A percentile compares a stretch with the other conserved stretches of the same genome.
Evolutionary conservation across 306 rosid genomes (phyloP).

Genomic region (Ammopiptanthus mongolicus): DNA sequence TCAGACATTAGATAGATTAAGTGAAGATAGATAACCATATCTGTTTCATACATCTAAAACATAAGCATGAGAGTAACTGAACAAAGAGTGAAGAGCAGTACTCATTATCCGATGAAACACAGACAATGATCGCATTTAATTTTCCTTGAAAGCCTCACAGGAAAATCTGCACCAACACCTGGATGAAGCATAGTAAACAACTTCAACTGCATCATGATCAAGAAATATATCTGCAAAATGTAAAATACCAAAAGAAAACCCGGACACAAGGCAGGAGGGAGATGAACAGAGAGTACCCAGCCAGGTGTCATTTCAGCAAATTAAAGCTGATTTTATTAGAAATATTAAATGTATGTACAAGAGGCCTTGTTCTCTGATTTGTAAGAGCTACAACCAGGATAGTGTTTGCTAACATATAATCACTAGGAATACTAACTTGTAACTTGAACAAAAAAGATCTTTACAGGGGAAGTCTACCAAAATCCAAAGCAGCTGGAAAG

Average conservation of each 20-base stretch:
- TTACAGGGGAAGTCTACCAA: constrained; percentile 66
- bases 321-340: constrained; percentile 60
- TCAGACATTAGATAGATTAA: constrained; percentile 5
- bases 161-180: neutral
- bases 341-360: constrained; percentile 81
- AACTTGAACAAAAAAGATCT: constrained; percentile 74
- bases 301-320: constrained; percentile 23
- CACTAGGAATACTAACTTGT: constrained; percentile 60
- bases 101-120: neutral
- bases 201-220: constrained; percentile 21
- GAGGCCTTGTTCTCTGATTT: constrained; percentile 61
- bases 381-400: constrained; percentile 67
- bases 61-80: constrained; percentile 1
- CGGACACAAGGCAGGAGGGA: neutral
- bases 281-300: neutral
- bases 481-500: constrained; percentile 58
- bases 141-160: neutral
- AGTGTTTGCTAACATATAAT: constrained; percentile 63
- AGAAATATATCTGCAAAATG: constrained; percentile 20
- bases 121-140: neutral
- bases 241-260: constrained; percentile 10
- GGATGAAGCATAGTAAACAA: constrained; percentile 8
- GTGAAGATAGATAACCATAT: constrained; percentile 10
- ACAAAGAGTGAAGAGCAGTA: neutral
- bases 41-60: neutral